Evolutionary conservation across 495 filamentous ascomycete genomes (phyloP).

Genomic region (Trichoderma reesei): DNA sequence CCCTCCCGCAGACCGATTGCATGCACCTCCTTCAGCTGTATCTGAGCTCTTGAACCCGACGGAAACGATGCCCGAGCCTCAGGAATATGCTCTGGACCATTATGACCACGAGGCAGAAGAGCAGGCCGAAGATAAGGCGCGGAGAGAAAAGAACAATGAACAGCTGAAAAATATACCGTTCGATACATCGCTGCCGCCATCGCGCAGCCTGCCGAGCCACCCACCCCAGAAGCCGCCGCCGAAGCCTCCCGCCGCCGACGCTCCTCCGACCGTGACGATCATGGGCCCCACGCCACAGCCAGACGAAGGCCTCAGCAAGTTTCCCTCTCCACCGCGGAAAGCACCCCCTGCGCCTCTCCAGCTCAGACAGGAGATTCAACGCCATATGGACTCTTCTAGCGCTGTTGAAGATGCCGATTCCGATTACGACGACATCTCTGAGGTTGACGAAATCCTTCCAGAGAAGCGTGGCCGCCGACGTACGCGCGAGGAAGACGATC

Average conservation of each 20-base stretch:
- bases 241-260: conserved; percentile 28
- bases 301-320: conserved; percentile 35
- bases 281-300: conserved; percentile 39
- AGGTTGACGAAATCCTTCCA: conserved; percentile 51
- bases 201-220: conserved; percentile 36
- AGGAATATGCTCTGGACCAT: conserved; percentile 41
- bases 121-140: conserved; percentile 30
- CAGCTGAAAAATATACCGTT: conserved; percentile 34
- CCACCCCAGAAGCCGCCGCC: conserved; percentile 36
- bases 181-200: conserved; percentile 35
- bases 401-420: conserved; percentile 60
- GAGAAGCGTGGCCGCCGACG: conserved; percentile 68
- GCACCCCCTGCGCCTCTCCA: conserved; percentile 77
- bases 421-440: conserved; percentile 71
- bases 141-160: conserved; percentile 30
- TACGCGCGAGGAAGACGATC: conserved; percentile 82
- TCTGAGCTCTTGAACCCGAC: conserved; percentile 37
- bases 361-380: conserved; percentile 43
- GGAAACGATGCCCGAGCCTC: conserved; percentile 44
- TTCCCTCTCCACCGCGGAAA: conserved; percentile 54
- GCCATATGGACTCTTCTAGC: conserved; percentile 34
- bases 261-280: conserved; percentile 33
- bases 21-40: conserved; percentile 22
- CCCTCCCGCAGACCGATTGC: conserved; percentile 33
- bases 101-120: conserved; percentile 43